These are phyloP conservation scores for Aspergillus transmontanensis DNA, from an alignment of 2,329 filamentous ascomycete genomes.

Conservation along the genomic window DNA sequence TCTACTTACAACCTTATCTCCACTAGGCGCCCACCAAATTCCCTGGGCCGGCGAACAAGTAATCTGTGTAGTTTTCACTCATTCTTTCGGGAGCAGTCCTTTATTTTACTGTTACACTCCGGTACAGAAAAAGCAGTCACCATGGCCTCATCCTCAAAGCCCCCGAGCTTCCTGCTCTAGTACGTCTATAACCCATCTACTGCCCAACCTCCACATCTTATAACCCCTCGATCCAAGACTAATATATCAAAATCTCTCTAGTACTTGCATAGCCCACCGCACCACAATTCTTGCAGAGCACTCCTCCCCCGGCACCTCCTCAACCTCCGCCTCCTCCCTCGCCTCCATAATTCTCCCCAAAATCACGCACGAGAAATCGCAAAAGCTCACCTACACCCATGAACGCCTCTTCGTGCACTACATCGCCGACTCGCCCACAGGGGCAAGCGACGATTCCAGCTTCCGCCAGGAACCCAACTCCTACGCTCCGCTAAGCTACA, in stretches of 20 bases:
- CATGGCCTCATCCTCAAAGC: slow-evolving; percentile 73
- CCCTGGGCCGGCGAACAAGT: not conserved
- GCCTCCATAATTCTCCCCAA: slow-evolving; percentile 94
- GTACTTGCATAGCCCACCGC: slow-evolving; percentile 91
- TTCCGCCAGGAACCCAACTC: slow-evolving; percentile 52
- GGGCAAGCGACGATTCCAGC: slow-evolving; percentile 40
- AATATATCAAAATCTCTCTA: slow-evolving; percentile 40
- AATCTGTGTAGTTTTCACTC: not conserved
- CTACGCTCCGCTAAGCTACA: slow-evolving; percentile 83
- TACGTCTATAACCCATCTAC: slow-evolving; percentile 47
- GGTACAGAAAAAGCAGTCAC: slow-evolving; percentile 17
- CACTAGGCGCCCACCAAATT: not conserved
- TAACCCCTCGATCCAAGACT: slow-evolving; percentile 3
- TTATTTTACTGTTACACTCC: too few species aligned
- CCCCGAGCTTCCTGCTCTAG: slow-evolving; percentile 71
- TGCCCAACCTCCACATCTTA: slow-evolving; percentile 12
- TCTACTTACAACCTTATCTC: not conserved
- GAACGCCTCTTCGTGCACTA: slow-evolving; percentile 93
- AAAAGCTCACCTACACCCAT: slow-evolving; percentile 94
- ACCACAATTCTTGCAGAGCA: slow-evolving; percentile 92
- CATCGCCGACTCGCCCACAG: slow-evolving; percentile 79
- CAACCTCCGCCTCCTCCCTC: slow-evolving; percentile 83
- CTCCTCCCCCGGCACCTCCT: slow-evolving; percentile 79
- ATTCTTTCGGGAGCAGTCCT: not conserved
- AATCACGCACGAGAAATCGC: slow-evolving; percentile 75